Percentiles rank a stretch among this genome's conserved stretches.
phyloP scores from a whole-genome alignment of 345 rosid species.

The Ailanthus altissimus region DNA sequence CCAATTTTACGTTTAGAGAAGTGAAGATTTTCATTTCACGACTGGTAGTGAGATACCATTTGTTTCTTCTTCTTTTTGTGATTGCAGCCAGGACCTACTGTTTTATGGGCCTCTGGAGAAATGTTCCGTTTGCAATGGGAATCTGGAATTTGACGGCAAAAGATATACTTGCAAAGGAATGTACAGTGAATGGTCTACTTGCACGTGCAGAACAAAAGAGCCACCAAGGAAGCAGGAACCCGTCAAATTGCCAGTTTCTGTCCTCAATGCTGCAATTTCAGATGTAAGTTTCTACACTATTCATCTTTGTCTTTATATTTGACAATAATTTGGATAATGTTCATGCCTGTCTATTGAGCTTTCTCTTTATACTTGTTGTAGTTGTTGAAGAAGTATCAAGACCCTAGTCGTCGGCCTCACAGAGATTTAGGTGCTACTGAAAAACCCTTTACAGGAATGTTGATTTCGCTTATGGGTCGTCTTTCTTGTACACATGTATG shows the following conservation, averaged over 20 bases:
- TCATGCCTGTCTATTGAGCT: not conserved
- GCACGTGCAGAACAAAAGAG: slow-evolving; percentile 55
- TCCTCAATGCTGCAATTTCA: slow-evolving; percentile 46
- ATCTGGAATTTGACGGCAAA: slow-evolving; percentile 54
- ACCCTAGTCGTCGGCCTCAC: slow-evolving; percentile 52
- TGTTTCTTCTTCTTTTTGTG: not conserved
- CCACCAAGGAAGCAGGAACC: slow-evolving; percentile 65
- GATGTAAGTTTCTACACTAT: slow-evolving; percentile 38
- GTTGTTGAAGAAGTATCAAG: slow-evolving; percentile 66
- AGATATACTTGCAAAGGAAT: slow-evolving; percentile 61
- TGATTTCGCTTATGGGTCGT: slow-evolving; percentile 68
- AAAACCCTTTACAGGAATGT: slow-evolving; percentile 65
- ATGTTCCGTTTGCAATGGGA: slow-evolving; percentile 60
- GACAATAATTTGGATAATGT: too few relatives aligned
- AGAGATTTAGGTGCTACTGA: slow-evolving; percentile 39
- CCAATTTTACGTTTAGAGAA: too few relatives aligned
- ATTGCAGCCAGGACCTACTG: slow-evolving; percentile 61
- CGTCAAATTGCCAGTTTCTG: slow-evolving; percentile 52
- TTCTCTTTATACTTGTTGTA: slow-evolving; percentile 15
- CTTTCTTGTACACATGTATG: slow-evolving; percentile 68
- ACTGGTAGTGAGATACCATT: not conserved
- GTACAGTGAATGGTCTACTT: slow-evolving; percentile 81
- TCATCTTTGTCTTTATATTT: not conserved
- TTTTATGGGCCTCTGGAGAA: slow-evolving; percentile 62
- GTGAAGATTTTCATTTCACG: not conserved